Evolutionary conservation across 257 asterid species (phyloP).

Genomic region (Ilex aquifolium): DNA sequence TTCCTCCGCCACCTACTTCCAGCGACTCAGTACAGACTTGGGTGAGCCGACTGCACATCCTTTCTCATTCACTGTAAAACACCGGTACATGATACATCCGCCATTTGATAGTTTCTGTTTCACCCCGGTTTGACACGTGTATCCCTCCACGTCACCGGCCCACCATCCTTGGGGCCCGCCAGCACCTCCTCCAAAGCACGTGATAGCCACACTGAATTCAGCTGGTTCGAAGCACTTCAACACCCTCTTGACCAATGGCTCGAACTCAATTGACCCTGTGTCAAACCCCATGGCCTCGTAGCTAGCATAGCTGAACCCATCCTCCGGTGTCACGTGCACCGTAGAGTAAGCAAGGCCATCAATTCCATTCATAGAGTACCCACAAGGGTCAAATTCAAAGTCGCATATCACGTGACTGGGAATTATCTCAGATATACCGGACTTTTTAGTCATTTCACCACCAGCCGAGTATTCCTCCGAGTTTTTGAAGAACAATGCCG

Average conservation of each 20-base stretch:
- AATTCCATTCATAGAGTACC: conserved; percentile 46
- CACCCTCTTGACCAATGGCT: conserved; percentile 29
- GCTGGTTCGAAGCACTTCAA: conserved; percentile 28
- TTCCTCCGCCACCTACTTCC: conserved; percentile 19
- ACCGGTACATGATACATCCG: conserved; percentile 19
- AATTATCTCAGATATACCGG: conserved; percentile 26
- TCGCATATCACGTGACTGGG: conserved; percentile 32
- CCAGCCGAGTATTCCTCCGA: neutral
- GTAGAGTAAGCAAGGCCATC: conserved; percentile 42
- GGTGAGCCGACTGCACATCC: neutral
- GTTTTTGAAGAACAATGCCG: conserved; percentile 30
- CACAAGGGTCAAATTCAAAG: conserved; percentile 48
- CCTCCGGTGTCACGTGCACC: conserved; percentile 44
- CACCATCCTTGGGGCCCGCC: neutral
- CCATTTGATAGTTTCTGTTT: conserved; percentile 24
- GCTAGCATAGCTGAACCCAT: conserved; percentile 50
- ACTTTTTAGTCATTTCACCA: conserved; percentile 27
- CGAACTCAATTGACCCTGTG: conserved; percentile 15
- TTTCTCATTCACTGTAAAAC: conserved; percentile 9
- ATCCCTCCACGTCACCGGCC: conserved; percentile 29
- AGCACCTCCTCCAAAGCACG: conserved; percentile 21
- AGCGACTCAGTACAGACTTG: conserved; percentile 10
- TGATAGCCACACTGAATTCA: conserved; percentile 38
- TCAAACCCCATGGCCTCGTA: conserved; percentile 38
- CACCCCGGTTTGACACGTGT: conserved; percentile 20